These are phyloP conservation scores for Penicillium sp. DNA, from an alignment of 2,329 filamentous ascomycete species.

Conservation along the genomic window DNA sequence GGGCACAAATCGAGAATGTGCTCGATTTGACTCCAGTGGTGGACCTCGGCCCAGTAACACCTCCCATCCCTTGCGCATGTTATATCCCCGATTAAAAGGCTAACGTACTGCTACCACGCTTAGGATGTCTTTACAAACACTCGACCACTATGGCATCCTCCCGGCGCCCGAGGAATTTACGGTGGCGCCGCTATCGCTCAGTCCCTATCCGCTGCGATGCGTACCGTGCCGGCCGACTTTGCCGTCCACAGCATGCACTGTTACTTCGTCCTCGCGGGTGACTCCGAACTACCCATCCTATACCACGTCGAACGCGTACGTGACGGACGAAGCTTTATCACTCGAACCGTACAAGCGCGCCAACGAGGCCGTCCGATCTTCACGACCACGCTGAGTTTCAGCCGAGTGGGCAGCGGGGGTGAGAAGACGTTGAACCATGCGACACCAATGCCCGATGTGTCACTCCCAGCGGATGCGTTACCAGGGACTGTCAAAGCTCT, in stretches of 20 bases:
- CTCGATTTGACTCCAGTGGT: constrained; percentile 78
- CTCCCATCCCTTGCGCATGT: neutral
- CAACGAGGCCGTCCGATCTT: constrained; percentile 90
- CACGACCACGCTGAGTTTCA: constrained; percentile 91
- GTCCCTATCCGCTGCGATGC: constrained; percentile 81
- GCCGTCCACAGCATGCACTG: constrained; percentile 96
- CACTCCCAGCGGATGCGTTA: constrained; percentile 40
- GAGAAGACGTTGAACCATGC: constrained; percentile 65
- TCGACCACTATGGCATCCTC: constrained; percentile 86
- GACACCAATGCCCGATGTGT: constrained; percentile 57
- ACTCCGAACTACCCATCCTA: constrained; percentile 78
- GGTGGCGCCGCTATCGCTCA: constrained; percentile 93
- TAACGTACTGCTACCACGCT: neutral
- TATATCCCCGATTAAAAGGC: neutral
- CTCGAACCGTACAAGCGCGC: constrained; percentile 90
- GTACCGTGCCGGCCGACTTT: constrained; percentile 78
- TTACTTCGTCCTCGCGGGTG: constrained; percentile 94
- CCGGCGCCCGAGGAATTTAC: constrained; percentile 88
- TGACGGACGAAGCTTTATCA: constrained; percentile 85
- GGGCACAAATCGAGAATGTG: constrained; percentile 83
- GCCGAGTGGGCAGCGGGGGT: constrained; percentile 58
- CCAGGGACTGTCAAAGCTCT: constrained; percentile 31
- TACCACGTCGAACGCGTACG: constrained; percentile 95
- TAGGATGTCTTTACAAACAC: constrained; percentile 95
- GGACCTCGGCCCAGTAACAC: constrained; percentile 59